Percentiles rank a stretch among this genome's conserved stretches.
Conservation (phyloP, 371 early-diverging fungal species). For the Mortierella sp. region DNA sequence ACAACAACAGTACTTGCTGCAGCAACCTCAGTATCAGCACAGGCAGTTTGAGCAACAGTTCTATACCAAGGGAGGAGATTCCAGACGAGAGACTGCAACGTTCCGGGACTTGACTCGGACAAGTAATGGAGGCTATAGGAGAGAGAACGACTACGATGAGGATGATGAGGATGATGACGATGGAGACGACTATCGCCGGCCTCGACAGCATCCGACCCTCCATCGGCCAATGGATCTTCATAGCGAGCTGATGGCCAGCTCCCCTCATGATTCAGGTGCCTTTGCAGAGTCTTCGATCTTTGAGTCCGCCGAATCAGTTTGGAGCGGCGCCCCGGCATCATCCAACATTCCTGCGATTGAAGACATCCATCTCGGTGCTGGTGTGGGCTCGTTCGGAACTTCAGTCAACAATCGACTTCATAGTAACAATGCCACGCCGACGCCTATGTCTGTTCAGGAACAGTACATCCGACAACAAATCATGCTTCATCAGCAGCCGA, state of each 20-base stretch:
- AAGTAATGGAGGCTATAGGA: conserved; percentile 13
- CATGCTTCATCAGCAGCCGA: conserved; percentile 16
- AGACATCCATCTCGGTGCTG: conserved; percentile 1
- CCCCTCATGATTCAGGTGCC: conserved; percentile 41
- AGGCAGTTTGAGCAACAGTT: conserved; percentile 44
- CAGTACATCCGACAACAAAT: conserved; percentile 25
- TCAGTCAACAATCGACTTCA: conserved; percentile 6
- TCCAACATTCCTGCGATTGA: conserved; percentile 9
- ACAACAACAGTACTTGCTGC: conserved; percentile 37
- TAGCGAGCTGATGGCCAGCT: conserved; percentile 38
- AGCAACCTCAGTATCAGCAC: conserved; percentile 41
- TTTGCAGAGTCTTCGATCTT: conserved; percentile 39
- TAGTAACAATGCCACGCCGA: conserved; percentile 44
- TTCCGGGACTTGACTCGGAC: conserved; percentile 30
- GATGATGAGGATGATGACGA: conserved; percentile 32
- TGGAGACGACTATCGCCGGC: conserved; percentile 6
- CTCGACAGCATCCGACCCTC: conserved; percentile 11
- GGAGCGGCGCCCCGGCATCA: conserved; percentile 41
- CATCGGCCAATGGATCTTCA: conserved; percentile 35
- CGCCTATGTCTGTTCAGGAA: conserved; percentile 43
- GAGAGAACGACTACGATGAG: conserved; percentile 7
- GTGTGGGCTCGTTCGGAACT: background rate
- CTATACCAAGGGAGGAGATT: conserved; percentile 26
- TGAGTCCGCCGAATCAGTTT: conserved; percentile 48
- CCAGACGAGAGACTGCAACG: conserved; percentile 32